Base-by-base conservation (phyloP, 345 rosid species). In the Aquilaria malaccensis region DNA sequence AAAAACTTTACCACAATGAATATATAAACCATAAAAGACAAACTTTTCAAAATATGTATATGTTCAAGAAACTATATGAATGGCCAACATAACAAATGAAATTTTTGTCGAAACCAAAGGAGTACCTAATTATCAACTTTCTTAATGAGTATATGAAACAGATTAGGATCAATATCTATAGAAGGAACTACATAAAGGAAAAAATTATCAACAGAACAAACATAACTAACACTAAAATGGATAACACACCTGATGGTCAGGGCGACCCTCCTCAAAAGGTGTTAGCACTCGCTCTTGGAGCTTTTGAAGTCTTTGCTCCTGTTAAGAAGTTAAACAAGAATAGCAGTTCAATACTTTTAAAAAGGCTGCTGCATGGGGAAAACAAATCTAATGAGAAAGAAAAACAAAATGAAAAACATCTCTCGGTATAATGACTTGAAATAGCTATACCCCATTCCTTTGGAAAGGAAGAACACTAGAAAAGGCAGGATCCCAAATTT, bases 201-300 rank as follows among this genome's bases (percentile, higher is more conserved):
- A 46, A 3, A 49, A 45, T 30, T 14, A 11, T 22, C 45, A n/a
- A 50, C 13, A 56, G 33, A 33, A 43, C 49, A 7, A 46, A 57
- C 29, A 51, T 43, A 37, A 37, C 15, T 55, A 48, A 59, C 59
- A 50, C 14, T 56, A 64, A 41, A 55, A 56, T 52, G 14, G 57
- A 64, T 61, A 63, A 66, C 37, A 49, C 82, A 90, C 99, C 77
- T 88, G 93, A 76, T 94, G 99, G 63, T 88, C 95, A 59, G 80
- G 89, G 60, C 85, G 78, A 66, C 81, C 78, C 80, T 88, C 99
- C 0, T 94, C 99, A 43, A 83, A 94, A 61, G 93, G 96, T 61
- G 77, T 67, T 37, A 71, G 74, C 48, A 88, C 13, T 64, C 99
- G 87, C 55, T 88, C 86, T 78, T 86, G 91, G 72, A 94, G 88